Conservation (phyloP, 306 rosid species). For the Rosa multiflora region DNA sequence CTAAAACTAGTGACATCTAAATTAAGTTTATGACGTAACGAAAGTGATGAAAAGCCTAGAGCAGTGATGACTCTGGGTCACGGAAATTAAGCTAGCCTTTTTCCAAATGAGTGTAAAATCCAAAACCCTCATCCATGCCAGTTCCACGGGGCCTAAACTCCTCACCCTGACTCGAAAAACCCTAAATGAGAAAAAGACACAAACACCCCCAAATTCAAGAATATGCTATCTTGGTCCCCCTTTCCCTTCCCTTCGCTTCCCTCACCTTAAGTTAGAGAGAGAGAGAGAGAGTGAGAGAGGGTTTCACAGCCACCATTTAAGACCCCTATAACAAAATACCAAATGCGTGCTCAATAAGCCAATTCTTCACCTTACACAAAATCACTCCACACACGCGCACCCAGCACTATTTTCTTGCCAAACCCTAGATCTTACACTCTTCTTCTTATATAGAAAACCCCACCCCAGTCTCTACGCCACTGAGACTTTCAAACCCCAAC, state of each 20-base stretch:
- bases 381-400: constrained; percentile 19
- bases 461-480: constrained; percentile 43
- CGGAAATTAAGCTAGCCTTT: no score
- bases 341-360: constrained; percentile 57
- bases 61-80: neutral
- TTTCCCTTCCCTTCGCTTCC: constrained; percentile 13
- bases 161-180: constrained; percentile 3
- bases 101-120: neutral
- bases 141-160: neutral
- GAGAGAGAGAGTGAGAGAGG: constrained; percentile 23
- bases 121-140: neutral
- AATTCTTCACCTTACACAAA: constrained; percentile 13
- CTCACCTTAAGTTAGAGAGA: neutral
- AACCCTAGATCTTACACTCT: constrained; percentile 10
- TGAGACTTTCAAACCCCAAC: constrained; percentile 23
- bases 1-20: neutral
- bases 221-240: constrained; percentile 34
- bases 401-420: neutral
- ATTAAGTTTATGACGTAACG: neutral
- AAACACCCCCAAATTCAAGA: constrained; percentile 18
- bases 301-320: constrained; percentile 47
- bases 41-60: neutral
- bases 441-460: neutral
- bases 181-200: neutral
- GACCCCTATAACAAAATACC: constrained; percentile 24